Conservation (phyloP, 805 yeast genomes). For the Wickerhamiella azymoides region DNA sequence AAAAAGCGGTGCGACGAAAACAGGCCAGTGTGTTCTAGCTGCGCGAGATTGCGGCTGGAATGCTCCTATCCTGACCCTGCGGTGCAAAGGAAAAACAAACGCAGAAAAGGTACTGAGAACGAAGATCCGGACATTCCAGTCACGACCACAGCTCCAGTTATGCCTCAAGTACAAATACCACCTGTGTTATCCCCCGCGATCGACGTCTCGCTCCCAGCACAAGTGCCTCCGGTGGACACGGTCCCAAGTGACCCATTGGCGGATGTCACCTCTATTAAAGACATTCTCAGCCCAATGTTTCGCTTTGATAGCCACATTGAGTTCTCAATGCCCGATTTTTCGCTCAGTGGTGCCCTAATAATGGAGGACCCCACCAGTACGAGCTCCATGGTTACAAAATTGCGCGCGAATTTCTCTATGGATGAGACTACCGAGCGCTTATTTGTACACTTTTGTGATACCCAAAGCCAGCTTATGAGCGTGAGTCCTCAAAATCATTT, state of each 20-base stretch:
- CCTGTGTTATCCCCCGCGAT: too few species aligned
- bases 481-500: conserved; percentile 41
- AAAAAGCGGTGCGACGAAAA: conserved; percentile 68
- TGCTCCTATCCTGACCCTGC: conserved; percentile 76
- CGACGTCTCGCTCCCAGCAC: too few species aligned
- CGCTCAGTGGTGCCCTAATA: not conserved
- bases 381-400: not conserved
- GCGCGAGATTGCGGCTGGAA: conserved; percentile 43
- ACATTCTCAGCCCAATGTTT: conserved; percentile 4
- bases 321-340: conserved; percentile 1
- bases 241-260: not conserved
- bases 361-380: conserved; percentile 2
- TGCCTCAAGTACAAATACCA: too few species aligned
- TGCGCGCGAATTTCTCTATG: conserved; percentile 17
- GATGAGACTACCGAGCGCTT: conserved; percentile 33
- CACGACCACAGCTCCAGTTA: too few species aligned
- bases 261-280: not conserved
- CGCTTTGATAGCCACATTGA: not conserved
- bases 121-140: too few species aligned
- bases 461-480: conserved; percentile 36
- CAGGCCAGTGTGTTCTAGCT: conserved; percentile 53
- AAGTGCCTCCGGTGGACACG: not conserved
- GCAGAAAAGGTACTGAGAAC: not conserved
- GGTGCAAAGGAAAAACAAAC: conserved; percentile 33
- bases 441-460: conserved; percentile 38